Conservation (phyloP, 139 green algal genomes). For the Chlorella sp. region DNA sequence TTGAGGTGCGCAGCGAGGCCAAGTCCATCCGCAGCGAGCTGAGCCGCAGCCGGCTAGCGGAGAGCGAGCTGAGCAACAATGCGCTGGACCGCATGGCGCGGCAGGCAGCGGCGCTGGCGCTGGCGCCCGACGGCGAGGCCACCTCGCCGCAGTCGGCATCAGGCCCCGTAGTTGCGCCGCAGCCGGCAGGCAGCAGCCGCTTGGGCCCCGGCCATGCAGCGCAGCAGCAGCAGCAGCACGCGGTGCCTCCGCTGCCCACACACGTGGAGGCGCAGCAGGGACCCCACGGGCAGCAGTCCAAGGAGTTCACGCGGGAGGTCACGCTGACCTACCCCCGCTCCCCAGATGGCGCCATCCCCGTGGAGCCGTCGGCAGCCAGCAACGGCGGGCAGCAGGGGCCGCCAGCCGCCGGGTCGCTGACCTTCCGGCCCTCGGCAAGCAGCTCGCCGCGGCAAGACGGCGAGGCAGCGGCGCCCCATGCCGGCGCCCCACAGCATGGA, state of each 20-base stretch:
- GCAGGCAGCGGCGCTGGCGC: constrained; percentile 1
- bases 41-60: constrained; percentile 1
- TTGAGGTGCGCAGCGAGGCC: constrained; percentile 13
- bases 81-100: background rate
- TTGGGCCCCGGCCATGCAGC: background rate
- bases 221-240: background rate
- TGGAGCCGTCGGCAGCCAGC: background rate
- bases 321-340: constrained; percentile 1
- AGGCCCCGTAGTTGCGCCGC: background rate
- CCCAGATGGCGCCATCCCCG: background rate
- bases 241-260: background rate
- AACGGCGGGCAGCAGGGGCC: background rate
- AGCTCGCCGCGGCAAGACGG: background rate
- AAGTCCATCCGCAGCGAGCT: constrained; percentile 2
- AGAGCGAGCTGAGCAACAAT: constrained; percentile 9
- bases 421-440: background rate
- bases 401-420: background rate
- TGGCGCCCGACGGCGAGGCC: background rate
- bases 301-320: background rate
- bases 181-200: background rate
- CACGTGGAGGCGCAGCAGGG: background rate
- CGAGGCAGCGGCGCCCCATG: background rate
- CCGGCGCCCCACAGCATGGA: too few relatives aligned
- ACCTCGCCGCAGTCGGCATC: background rate
- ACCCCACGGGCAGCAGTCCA: background rate